A percentile compares a stretch with the other conserved stretches of the same genome.
Conservation (phyloP, 2,329 filamentous ascomycete genomes). For the Fusarium mexicanum region DNA sequence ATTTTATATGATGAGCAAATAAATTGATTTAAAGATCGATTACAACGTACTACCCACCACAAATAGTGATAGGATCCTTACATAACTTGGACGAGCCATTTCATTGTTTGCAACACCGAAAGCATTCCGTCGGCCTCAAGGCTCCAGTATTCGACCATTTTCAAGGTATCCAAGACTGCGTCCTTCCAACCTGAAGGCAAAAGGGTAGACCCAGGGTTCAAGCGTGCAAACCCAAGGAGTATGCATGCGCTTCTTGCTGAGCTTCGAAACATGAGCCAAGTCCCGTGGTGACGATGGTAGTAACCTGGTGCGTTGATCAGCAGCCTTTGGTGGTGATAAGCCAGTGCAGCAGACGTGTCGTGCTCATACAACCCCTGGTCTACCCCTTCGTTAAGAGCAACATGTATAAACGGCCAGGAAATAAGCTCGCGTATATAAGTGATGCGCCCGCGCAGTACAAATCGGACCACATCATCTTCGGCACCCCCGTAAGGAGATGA, state of each 20-base stretch:
- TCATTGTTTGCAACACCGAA: not conserved
- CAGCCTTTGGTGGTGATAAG: not conserved
- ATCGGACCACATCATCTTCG: not conserved
- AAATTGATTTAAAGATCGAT: not conserved
- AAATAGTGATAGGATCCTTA: not conserved
- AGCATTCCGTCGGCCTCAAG: not conserved
- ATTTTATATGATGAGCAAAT: not conserved
- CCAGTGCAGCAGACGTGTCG: not conserved
- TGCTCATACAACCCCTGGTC: not conserved
- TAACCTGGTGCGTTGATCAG: not conserved
- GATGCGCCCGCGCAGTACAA: not conserved
- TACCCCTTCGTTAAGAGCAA: not conserved
- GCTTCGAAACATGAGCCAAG: not conserved
- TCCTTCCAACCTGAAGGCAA: not conserved
- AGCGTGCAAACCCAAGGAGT: not conserved
- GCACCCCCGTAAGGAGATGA: not conserved
- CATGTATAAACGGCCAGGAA: not conserved
- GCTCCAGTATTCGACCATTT: not conserved
- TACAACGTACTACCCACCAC: fast-evolving
- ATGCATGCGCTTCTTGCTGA: not conserved
- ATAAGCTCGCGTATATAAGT: not conserved
- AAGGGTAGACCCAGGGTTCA: not conserved
- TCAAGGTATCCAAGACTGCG: not conserved
- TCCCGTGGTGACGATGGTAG: not conserved
- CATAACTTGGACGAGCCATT: not conserved